Evolutionary conservation across 345 rosid species (phyloP), one percentile per base, ranked within the genome.

Genomic region (Arabidopsis suecica): DNA sequence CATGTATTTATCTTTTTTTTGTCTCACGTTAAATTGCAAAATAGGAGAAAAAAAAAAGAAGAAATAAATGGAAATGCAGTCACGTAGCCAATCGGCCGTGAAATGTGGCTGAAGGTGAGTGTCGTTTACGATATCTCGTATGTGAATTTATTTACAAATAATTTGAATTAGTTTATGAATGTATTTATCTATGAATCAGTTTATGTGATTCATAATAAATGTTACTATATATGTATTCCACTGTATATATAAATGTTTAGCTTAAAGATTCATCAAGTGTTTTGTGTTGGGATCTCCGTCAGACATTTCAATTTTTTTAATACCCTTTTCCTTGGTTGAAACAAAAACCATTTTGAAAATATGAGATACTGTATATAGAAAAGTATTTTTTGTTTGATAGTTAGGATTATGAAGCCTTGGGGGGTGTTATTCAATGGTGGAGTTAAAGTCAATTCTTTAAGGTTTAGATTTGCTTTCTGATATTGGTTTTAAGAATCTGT

Each of bases 241-340:
- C 1, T 36, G 8, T 36, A 11, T 22, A 60, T 30, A 40, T 18
- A 75, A 23, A 68, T 68, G 63, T 38, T 41, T 75, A 61, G 65
- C 75, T 70, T 69, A 55, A 62, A 28, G 40, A 76, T 42, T 62
- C 62, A 61, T 54, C 5, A 11, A 54, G 65, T 75, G 79, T 75
- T 75, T 59, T 61, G 69, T 61, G 22, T 75, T 51, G 79, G 79
- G 79, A 75, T 75, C 74, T 75, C 48, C 79, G 65, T 55, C 61
- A 7, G 38, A 63, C 47, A 62, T 32, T 30, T 61, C 20, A 54
- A 69, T 60, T 16, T 54, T 54, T 33, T 65, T 30, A 5, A 28
- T 36, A 49, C 6, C 16, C 1, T 61, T 41, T 7, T 28, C 10
- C 2, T 51, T 36, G 45, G 45, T 12, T 36, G n/a, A 59, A 36